Conservation (phyloP, 176 grass and related monocot species). For the Secale cereale region DNA sequence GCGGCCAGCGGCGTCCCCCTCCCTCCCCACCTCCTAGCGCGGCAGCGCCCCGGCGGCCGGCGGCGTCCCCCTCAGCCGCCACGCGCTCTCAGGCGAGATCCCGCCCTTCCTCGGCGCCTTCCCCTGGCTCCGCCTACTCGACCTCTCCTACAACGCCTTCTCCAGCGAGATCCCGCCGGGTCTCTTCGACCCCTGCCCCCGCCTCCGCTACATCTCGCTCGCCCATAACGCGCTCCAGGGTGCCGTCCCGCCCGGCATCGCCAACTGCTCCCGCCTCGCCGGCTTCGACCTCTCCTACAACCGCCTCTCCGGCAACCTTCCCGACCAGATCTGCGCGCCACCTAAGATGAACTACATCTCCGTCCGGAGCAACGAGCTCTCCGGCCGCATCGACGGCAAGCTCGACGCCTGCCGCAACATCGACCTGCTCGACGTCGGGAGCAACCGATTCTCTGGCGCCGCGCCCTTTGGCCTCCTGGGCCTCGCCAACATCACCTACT, state of each 20-base stretch:
- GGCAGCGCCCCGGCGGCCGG: too few relatives aligned
- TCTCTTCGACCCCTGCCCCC: constrained; percentile 68
- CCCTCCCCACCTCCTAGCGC: too few relatives aligned
- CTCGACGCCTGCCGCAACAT: constrained; percentile 53
- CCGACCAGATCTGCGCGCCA: constrained; percentile 58
- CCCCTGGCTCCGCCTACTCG: constrained; percentile 68
- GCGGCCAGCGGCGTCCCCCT: too few relatives aligned
- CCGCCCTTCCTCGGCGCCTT: constrained; percentile 62
- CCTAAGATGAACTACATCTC: constrained; percentile 77
- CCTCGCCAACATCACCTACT: constrained; percentile 82
- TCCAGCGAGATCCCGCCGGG: constrained; percentile 59
- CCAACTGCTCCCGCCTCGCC: constrained; percentile 58
- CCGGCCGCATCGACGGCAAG: constrained; percentile 49
- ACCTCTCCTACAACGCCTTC: constrained; percentile 93
- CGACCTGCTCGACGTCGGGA: constrained; percentile 77
- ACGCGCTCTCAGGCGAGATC: constrained; percentile 61
- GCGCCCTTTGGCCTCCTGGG: constrained; percentile 52
- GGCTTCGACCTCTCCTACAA: constrained; percentile 98
- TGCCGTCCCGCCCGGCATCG: constrained; percentile 50
- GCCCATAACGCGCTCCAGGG: constrained; percentile 76
- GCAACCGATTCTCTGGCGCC: constrained; percentile 64
- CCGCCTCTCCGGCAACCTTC: constrained; percentile 71
- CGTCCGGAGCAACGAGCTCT: constrained; percentile 63
- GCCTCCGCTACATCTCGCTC: constrained; percentile 86
- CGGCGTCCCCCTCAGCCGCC: constrained; percentile 86